These are phyloP conservation scores for Botryotinia calthae DNA, from an alignment of 2,329 filamentous ascomycete genomes.

Conservation along the genomic window DNA sequence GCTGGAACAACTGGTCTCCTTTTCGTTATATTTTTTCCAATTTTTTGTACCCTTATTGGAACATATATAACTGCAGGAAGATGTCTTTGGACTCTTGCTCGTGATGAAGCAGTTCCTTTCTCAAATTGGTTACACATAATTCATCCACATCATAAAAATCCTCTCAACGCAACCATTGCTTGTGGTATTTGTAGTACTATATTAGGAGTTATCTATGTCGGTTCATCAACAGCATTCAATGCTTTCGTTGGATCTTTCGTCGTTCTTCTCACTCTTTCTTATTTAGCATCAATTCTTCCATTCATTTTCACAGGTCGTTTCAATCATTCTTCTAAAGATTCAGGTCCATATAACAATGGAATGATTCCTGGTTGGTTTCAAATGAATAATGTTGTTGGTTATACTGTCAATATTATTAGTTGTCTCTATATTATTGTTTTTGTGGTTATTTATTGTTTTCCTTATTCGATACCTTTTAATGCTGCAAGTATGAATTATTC, in stretches of 20 bases:
- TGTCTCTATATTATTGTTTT: constrained; percentile 59
- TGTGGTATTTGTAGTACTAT: constrained; percentile 51
- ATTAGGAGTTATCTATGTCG: constrained; percentile 63
- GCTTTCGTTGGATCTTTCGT: constrained; percentile 63
- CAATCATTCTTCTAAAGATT: constrained; percentile 9
- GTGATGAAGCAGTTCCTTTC: constrained; percentile 57
- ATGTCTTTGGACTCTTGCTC: constrained; percentile 60
- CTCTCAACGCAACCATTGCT: constrained; percentile 54
- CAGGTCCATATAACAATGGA: constrained; percentile 32
- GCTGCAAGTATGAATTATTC: constrained; percentile 54
- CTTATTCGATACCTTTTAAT: constrained; percentile 46
- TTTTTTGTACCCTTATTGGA: constrained; percentile 52
- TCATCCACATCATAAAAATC: constrained; percentile 46
- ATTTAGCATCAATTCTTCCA: constrained; percentile 61
- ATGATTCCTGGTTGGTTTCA: constrained; percentile 58
- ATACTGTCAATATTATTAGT: constrained; percentile 50
- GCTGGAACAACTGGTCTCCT: constrained; percentile 52
- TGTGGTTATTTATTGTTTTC: constrained; percentile 63
- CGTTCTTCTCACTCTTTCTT: constrained; percentile 54
- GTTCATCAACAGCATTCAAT: constrained; percentile 63
- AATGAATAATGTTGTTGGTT: constrained; percentile 50
- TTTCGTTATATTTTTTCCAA: constrained; percentile 53
- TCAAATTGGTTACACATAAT: constrained; percentile 48
- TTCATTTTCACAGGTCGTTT: constrained; percentile 48
- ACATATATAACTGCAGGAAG: constrained; percentile 60